Percentiles rank a stretch among this genome's conserved stretches.
phyloP scores from a whole-genome alignment of 768 basidiomycete genomes.

The Agaricus blazei region DNA sequence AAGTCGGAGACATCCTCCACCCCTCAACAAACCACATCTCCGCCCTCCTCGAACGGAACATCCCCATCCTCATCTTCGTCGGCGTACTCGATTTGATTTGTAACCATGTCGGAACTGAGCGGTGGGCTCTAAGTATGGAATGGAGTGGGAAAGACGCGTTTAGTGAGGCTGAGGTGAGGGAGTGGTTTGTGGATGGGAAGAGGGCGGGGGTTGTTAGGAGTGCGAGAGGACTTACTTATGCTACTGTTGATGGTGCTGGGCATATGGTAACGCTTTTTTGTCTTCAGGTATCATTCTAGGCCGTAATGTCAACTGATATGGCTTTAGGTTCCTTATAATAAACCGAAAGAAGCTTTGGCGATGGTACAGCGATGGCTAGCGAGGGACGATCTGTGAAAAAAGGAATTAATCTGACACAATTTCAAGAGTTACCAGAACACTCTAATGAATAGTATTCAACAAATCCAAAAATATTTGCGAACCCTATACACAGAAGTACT shows the following conservation, averaged over 20 bases:
- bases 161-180: conserved; percentile 36
- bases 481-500: too few relatives aligned
- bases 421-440: too few relatives aligned
- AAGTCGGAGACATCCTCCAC: too few relatives aligned
- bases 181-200: conserved; percentile 55
- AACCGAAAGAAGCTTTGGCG: conserved; percentile 48
- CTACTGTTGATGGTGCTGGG: conserved; percentile 60
- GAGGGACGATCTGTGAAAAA: conserved; percentile 15
- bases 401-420: too few relatives aligned
- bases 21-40: conserved; percentile 38
- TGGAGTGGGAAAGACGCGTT: conserved; percentile 59
- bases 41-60: conserved; percentile 66
- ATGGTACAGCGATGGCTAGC: conserved; percentile 47
- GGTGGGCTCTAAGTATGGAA: conserved; percentile 63
- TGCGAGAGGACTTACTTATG: conserved; percentile 54
- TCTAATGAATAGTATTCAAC: too few relatives aligned
- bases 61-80: conserved; percentile 66
- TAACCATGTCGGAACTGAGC: conserved; percentile 70
- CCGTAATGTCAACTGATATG: background rate
- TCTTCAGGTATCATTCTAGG: background rate
- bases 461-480: too few relatives aligned
- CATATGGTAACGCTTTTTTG: conserved; percentile 48
- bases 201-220: conserved; percentile 31
- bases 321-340: conserved; percentile 55
- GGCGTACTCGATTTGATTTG: conserved; percentile 72